phyloP scores from a whole-genome alignment of 2,329 filamentous ascomycete species.

The Whalleya microplaca region DNA sequence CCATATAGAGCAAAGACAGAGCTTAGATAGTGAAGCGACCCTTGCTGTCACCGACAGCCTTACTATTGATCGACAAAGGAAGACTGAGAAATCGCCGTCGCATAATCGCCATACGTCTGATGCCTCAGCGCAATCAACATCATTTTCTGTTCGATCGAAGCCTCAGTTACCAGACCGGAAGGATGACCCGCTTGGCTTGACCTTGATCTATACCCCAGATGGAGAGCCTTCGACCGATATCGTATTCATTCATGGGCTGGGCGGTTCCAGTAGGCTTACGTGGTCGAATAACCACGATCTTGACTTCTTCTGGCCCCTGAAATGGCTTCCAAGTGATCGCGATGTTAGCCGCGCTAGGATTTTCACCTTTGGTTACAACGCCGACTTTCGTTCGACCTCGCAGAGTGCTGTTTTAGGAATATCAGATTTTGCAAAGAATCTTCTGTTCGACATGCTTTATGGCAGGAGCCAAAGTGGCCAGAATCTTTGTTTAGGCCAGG shows the following conservation, averaged over 20 bases:
- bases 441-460: conserved; percentile 25
- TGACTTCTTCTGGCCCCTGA: conserved; percentile 37
- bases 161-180: neutral
- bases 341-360: conserved; percentile 34
- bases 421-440: conserved; percentile 39
- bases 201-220: conserved; percentile 22
- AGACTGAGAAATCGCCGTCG: too few species aligned
- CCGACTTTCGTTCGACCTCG: conserved; percentile 26
- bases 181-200: conserved; percentile 15
- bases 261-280: conserved; percentile 35
- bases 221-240: conserved; percentile 31
- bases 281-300: conserved; percentile 37
- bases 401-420: conserved; percentile 28
- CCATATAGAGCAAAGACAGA: too few species aligned
- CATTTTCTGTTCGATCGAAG: too few species aligned
- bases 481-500: conserved; percentile 5
- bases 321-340: conserved; percentile 36
- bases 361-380: conserved; percentile 41
- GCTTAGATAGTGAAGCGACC: too few species aligned
- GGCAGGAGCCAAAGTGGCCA: neutral
- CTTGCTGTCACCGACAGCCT: too few species aligned
- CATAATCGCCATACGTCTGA: too few species aligned
- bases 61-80: too few species aligned
- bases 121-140: too few species aligned
- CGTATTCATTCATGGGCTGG: conserved; percentile 41